Evolutionary conservation across 441 rosid genomes (phyloP), one percentile per base, ranked within the genome.

Genomic region (Bruguiera hainesii): DNA sequence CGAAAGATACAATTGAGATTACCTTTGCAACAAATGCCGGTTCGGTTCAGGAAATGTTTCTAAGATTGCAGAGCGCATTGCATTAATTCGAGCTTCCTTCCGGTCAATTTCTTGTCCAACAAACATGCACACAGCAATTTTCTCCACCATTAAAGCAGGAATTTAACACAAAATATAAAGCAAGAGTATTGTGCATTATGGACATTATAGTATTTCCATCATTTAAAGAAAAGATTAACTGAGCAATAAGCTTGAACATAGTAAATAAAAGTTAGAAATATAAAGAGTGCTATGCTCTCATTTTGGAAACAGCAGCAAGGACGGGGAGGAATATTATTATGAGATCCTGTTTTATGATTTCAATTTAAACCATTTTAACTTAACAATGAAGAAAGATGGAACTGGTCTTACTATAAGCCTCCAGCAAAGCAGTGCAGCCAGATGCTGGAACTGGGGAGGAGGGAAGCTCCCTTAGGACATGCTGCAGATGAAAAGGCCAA

Each of bases 21-120:
- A 84, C 99, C 98, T 89, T 76, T 92, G 97, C 70, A 95, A 81
- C 70, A 96, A 77, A 61, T 92, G 97, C 69, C 97, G 84, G 71
- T 95, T 95, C 69, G 99, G 99, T 79, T 95, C 98, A 35, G 99
- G 99, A 84, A 96, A 92, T 21, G 92, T 90, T 76, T 92, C 99
- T 56, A 83, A 75, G 71, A 96, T 83, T 10, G 97, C 96, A 73
- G 92, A 85, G 71, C 89, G 91, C 84, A 96, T 83, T 63, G 95
- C 91, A 82, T 73, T 79, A 68, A 84, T 75, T 53, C 96, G 91
- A 64, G 95, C 81, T 80, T 96, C 96, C 86, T 86, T 90, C 26
- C 84, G 80, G 77, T 96, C 99, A 64, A 89, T 87, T 92, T 89
- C 99, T 95, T 72, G 77, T 69, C 60, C 70, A 69, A 71, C 8